Percentiles rank a stretch among this genome's conserved stretches.
These are phyloP conservation scores for Talaromyces sp. DNA, from an alignment of 2,329 filamentous ascomycete species.

Conservation along the genomic window DNA sequence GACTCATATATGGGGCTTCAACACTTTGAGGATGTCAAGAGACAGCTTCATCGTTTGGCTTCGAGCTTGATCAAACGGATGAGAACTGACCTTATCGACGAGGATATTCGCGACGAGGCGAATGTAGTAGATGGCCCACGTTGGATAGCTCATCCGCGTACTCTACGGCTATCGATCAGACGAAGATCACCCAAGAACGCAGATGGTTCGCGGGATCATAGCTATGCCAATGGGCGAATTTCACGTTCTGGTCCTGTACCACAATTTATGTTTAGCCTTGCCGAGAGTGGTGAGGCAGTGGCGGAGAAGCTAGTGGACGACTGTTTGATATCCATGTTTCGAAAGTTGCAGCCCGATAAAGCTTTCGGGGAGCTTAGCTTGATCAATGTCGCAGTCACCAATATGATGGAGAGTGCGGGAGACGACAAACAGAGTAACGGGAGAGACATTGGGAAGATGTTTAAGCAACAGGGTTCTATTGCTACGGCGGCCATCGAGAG, in stretches of 20 bases:
- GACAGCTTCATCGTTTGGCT: slow-evolving; percentile 66
- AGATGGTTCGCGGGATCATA: slow-evolving; percentile 54
- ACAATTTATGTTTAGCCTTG: slow-evolving; percentile 65
- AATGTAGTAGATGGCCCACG: slow-evolving; percentile 23
- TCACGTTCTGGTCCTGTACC: slow-evolving; percentile 74
- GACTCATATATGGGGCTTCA: slow-evolving; percentile 78
- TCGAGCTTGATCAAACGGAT: slow-evolving; percentile 72
- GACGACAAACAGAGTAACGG: slow-evolving; percentile 56
- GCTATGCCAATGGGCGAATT: slow-evolving; percentile 57
- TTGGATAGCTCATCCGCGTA: slow-evolving; percentile 80
- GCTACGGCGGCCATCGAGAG: slow-evolving; percentile 49
- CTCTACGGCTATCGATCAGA: slow-evolving; percentile 74
- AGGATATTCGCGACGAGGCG: slow-evolving; percentile 37
- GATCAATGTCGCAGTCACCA: slow-evolving; percentile 81
- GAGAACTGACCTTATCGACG: slow-evolving; percentile 67
- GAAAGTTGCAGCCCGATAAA: slow-evolving; percentile 65
- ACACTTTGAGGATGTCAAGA: slow-evolving; percentile 58
- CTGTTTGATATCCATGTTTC: slow-evolving; percentile 66
- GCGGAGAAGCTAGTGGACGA: slow-evolving; percentile 68
- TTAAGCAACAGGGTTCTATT: slow-evolving; percentile 61
- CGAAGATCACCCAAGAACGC: slow-evolving; percentile 53
- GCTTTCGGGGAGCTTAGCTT: slow-evolving; percentile 75
- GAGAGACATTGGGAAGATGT: slow-evolving; percentile 78
- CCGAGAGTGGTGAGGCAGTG: slow-evolving; percentile 55
- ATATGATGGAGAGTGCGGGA: slow-evolving; percentile 64